Percentiles rank a stretch among this genome's conserved stretches.
Conservation (phyloP, 2,329 filamentous ascomycete species). For the Diaporthe eres region DNA sequence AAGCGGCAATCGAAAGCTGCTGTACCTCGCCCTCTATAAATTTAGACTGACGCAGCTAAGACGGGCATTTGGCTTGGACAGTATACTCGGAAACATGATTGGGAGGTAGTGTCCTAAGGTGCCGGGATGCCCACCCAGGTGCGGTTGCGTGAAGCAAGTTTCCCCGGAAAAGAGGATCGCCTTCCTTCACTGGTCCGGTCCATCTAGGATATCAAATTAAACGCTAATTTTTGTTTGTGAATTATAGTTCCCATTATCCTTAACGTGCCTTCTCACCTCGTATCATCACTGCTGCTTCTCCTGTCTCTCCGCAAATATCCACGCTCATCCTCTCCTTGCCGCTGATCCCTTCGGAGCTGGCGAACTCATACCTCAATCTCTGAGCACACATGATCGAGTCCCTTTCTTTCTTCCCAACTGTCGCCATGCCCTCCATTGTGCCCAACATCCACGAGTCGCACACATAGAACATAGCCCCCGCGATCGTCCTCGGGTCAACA, state of each 20-base stretch:
- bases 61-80: neutral
- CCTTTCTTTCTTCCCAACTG: slow-evolving; percentile 48
- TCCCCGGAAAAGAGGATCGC: neutral
- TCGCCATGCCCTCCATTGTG: slow-evolving; percentile 49
- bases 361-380: slow-evolving; percentile 51
- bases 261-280: neutral
- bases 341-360: slow-evolving; percentile 49
- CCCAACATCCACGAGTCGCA: slow-evolving; percentile 52
- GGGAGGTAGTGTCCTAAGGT: neutral
- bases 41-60: neutral
- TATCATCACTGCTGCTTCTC: neutral
- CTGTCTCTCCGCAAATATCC: slow-evolving; percentile 41
- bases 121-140: neutral
- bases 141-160: neutral
- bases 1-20: neutral
- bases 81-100: neutral
- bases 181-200: neutral
- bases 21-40: neutral
- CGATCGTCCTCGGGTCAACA: slow-evolving; percentile 53
- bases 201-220: neutral
- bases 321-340: slow-evolving; percentile 48
- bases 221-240: neutral
- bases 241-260: neutral
- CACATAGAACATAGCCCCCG: slow-evolving; percentile 54
- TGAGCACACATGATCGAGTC: slow-evolving; percentile 49